These are phyloP conservation scores for Vaccinium darrowii DNA, from an alignment of 148 eudicot species.

Conservation along the genomic window DNA sequence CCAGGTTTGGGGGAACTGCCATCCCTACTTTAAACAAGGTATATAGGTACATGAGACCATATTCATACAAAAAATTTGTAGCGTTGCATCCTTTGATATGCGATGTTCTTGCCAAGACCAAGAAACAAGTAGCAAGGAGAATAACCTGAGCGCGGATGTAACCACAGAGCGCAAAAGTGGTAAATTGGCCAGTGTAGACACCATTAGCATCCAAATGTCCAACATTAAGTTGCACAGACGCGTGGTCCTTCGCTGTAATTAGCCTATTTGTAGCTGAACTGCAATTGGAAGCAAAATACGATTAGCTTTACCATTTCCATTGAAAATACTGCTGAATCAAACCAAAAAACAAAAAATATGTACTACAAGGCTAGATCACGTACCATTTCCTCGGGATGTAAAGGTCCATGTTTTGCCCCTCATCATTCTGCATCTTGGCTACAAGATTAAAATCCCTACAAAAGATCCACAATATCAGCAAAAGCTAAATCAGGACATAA, in stretches of 20 bases:
- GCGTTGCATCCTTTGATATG: background rate
- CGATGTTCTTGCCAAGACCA: background rate
- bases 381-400: constrained; percentile 41
- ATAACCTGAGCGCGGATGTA: constrained; percentile 40
- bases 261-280: constrained; percentile 46
- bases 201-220: constrained; percentile 48
- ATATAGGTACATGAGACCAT: background rate
- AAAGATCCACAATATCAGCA: background rate
- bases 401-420: constrained; percentile 31
- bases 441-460: background rate
- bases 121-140: background rate
- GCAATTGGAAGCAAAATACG: constrained; percentile 11
- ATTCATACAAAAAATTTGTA: background rate
- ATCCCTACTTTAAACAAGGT: no score
- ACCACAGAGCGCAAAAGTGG: constrained; percentile 40
- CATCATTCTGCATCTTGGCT: constrained; percentile 34
- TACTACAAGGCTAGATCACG: background rate
- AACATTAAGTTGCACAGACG: constrained; percentile 41
- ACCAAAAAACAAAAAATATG: background rate
- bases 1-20: no score
- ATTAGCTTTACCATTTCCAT: constrained; percentile 4
- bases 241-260: constrained; percentile 41
- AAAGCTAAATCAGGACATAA: background rate
- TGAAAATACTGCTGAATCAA: background rate
- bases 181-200: constrained; percentile 26